phyloP scores from a whole-genome alignment of 495 filamentous ascomycete genomes.

The Penicillium riverlandense region DNA sequence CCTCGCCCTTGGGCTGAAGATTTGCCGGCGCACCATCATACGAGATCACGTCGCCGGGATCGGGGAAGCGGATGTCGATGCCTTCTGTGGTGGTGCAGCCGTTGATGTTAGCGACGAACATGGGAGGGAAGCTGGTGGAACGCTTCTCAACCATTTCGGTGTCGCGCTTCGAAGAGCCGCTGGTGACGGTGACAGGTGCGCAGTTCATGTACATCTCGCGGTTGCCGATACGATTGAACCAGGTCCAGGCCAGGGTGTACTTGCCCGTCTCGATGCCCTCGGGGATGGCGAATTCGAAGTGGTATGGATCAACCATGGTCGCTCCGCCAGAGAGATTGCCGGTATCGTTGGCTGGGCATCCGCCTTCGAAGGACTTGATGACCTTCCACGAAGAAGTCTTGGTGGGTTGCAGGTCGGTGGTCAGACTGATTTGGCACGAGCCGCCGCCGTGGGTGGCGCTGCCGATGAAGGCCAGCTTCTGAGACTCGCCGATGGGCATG shows the following conservation, averaged over 20 bases:
- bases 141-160: constrained; percentile 29
- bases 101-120: constrained; percentile 74
- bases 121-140: constrained; percentile 53
- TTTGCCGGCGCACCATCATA: constrained; percentile 17
- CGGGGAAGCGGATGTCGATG: constrained; percentile 59
- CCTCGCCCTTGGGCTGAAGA: constrained; percentile 16
- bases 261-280: constrained; percentile 33
- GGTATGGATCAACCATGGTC: constrained; percentile 10
- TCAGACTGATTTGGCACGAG: constrained; percentile 80
- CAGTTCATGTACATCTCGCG: constrained; percentile 98
- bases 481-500: constrained; percentile 22
- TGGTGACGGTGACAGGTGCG: constrained; percentile 57
- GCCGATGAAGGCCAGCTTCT: constrained; percentile 26
- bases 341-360: constrained; percentile 57
- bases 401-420: constrained; percentile 58
- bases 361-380: constrained; percentile 74
- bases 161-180: constrained; percentile 40
- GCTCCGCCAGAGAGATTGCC: constrained; percentile 28
- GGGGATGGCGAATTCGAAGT: constrained; percentile 40
- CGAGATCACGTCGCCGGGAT: constrained; percentile 60
- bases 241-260: constrained; percentile 78
- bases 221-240: constrained; percentile 85
- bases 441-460: constrained; percentile 79
- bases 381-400: constrained; percentile 59
- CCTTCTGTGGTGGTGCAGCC: constrained; percentile 52